These are phyloP conservation scores for Thuja plicata DNA, from an alignment of 83 land plant species.

Conservation along the genomic window DNA sequence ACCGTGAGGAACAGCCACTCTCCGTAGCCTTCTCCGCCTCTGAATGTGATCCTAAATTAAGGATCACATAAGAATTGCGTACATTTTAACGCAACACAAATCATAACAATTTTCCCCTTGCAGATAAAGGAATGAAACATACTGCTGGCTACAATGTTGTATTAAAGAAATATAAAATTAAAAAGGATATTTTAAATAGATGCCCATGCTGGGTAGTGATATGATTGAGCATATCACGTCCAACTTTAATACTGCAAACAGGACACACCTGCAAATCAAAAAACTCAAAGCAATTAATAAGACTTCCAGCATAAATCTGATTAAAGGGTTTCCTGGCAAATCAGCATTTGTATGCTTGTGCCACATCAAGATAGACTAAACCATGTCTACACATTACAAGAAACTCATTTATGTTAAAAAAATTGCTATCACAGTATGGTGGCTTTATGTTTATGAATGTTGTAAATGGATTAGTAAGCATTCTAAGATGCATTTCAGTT, in stretches of 20 bases:
- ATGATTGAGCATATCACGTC: conserved; percentile 78
- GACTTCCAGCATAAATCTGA: neutral
- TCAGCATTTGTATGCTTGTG: neutral
- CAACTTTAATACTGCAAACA: conserved; percentile 78
- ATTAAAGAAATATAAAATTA: neutral
- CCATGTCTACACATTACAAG: neutral
- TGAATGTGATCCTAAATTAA: conserved; percentile 56
- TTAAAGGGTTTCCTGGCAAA: neutral
- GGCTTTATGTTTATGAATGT: neutral
- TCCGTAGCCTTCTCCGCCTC: conserved; percentile 71
- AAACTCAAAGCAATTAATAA: neutral
- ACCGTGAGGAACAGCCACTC: conserved; percentile 61
- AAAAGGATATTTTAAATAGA: conserved; percentile 85
- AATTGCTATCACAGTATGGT: neutral
- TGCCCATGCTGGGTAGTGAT: conserved; percentile 83
- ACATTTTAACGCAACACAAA: neutral
- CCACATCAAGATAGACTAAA: neutral
- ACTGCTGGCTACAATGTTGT: neutral
- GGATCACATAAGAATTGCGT: neutral
- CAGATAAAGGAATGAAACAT: neutral
- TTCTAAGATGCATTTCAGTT: neutral
- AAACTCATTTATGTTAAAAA: neutral
- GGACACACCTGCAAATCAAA: conserved; percentile 68
- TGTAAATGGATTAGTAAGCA: neutral
- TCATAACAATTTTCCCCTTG: neutral